Evolutionary conservation across 2,329 filamentous ascomycete species (phyloP), one percentile per base, ranked within the genome.

Genomic region (Neocatenulostroma microsporum): DNA sequence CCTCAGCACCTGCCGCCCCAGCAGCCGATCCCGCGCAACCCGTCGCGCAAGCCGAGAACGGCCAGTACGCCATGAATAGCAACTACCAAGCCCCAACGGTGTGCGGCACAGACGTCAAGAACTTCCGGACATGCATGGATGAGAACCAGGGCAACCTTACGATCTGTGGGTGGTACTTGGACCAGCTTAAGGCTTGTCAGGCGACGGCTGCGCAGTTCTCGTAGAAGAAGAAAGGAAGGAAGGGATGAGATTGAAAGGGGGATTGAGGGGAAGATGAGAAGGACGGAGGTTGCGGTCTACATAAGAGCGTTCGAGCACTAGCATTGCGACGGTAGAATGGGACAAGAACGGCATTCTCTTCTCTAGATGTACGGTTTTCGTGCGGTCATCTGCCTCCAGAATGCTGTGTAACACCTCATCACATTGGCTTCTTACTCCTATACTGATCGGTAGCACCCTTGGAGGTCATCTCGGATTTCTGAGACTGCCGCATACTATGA

Each of bases 131-230:
- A 70, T 98, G 91, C 74, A 82, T 98, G 81, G 88, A 96, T 64
- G 84, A 96, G 59, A 83, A 98, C 65, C 71, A 79, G 60, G 91
- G 91, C 52, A 87, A 91, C 68, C 79, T 98, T 82, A 81, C 82
- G 60, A 93, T 95, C 60, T 98, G 91, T 70, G 83, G 84, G 51
- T 98, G 89, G 88, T 98, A 98, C 65, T 70, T 98, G 55, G 91
- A 98, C 47, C 52, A 98, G 76, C 73, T 98, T 65, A 70, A 70
- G 64, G 67, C 67, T 13, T 71, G 68, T 49, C 68, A 70, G 63
- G 46, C 54, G 34, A 64, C 66, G 14, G 64, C 67, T 38, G 55
- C 56, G 29, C 64, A 64, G 57, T 71, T 70, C 51, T 8, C 23
- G 8, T 70, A 69, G 59, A 46, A n/a, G 37, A 19, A 11, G 13